phyloP scores from a whole-genome alignment of 169 alveolate species.

The Plasmodium reichenowi region DNA sequence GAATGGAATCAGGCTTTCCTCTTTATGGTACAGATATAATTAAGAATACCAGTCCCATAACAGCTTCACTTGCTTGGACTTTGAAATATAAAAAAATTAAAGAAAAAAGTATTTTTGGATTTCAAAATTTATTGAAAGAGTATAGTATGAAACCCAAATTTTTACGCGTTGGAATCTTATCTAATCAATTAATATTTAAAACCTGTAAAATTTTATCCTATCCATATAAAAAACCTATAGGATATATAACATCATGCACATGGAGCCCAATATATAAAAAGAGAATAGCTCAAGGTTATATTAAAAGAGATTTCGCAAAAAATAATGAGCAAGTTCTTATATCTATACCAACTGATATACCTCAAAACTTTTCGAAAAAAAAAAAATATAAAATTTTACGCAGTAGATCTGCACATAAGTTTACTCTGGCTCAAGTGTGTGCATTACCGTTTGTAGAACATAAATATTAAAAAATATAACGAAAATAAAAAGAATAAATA shows the following conservation, averaged over 20 bases:
- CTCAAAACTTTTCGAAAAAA: conserved; percentile 63
- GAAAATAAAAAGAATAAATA: conserved; percentile 44
- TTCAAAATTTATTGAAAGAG: conserved; percentile 65
- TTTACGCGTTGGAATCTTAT: conserved; percentile 60
- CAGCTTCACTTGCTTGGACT: conserved; percentile 84
- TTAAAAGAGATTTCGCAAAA: conserved; percentile 76
- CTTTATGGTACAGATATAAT: conserved; percentile 81
- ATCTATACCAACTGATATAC: conserved; percentile 71
- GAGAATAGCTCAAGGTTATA: conserved; percentile 74
- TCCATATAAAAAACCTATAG: conserved; percentile 73
- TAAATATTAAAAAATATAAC: conserved; percentile 54
- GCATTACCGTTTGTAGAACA: conserved; percentile 70
- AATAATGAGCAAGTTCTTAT: conserved; percentile 69
- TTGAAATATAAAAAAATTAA: conserved; percentile 80
- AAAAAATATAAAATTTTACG: conserved; percentile 70
- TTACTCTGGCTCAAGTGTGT: conserved; percentile 71
- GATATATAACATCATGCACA: conserved; percentile 74
- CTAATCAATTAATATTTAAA: conserved; percentile 66
- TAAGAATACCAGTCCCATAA: conserved; percentile 82
- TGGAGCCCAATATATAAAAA: conserved; percentile 75
- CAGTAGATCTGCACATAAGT: conserved; percentile 68
- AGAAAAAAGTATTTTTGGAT: conserved; percentile 79
- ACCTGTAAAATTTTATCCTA: conserved; percentile 72
- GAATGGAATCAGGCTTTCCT: conserved; percentile 85
- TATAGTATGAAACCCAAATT: conserved; percentile 54